Evolutionary conservation across 768 basidiomycete species (phyloP), one percentile per base, ranked within the genome.

Genomic region (Clathrus columnatus): DNA sequence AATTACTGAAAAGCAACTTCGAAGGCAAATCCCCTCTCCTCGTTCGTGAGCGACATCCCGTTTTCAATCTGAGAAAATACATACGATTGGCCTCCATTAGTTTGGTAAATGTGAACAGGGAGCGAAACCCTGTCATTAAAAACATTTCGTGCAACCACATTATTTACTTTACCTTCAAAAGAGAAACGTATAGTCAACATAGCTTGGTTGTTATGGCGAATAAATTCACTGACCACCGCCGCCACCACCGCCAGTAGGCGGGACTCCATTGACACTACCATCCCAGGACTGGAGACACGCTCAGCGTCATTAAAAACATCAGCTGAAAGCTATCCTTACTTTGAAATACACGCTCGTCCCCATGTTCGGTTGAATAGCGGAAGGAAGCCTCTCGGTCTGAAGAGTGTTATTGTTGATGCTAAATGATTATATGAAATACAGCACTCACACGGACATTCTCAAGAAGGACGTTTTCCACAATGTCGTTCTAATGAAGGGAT

Each of bases 201-300:
- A 16, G 17, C 45, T 8, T 24, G 26, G 23, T 29, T 36, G 18
- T 18, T 10, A 17, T 5, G 27, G 23, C 42, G 18, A 24, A 30
- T 28, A 21, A 10, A 43, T 18, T 1, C 16, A 55, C 69, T 27
- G 53, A 76, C 78, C 77, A 51, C 69, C 61, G 10, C 76, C 81
- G 17, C 76, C 81, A 11, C 81, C 80, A 6, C 80, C 81, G 5
- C 77, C 78, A 24, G 76, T 79, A 1, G 80, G 80, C 6, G 80
- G 80, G 7, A 65, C 64, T 2, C 81, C 79, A 57, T 78, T 73
- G 10, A 76, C 71, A 2, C 72, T 69, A 2, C 74, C 78, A 27
- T 73, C 73, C 78, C 79, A 82, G 0, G 77, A 73, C 64, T 82
- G 64, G 80, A 74, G 64, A 80, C 81, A 5, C 79, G 73, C 78